phyloP scores from a whole-genome alignment of 768 basidiomycete species.

The Leccinum incarnatum region DNA sequence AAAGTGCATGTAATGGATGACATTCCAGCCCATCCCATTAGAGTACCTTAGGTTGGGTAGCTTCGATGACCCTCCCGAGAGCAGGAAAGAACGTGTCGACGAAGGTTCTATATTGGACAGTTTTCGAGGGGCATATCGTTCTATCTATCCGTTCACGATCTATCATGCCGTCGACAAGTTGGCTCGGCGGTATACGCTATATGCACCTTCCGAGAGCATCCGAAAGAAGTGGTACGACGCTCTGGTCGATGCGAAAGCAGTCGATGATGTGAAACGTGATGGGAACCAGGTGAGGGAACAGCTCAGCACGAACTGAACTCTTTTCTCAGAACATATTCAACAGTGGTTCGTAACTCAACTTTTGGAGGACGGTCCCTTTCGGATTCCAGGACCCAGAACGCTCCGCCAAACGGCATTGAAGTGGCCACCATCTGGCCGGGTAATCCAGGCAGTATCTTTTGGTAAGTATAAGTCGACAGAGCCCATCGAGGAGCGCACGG shows the following conservation, averaged over 20 bases:
- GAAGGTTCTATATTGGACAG: slow-evolving; percentile 56
- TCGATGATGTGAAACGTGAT: slow-evolving; percentile 65
- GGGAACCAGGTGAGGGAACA: slow-evolving; percentile 57
- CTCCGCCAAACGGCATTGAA: slow-evolving; percentile 28
- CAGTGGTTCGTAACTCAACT: slow-evolving; percentile 68
- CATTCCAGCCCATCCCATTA: slow-evolving; percentile 68
- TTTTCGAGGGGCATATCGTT: slow-evolving; percentile 48
- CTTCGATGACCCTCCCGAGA: slow-evolving; percentile 59
- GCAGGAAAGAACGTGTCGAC: slow-evolving; percentile 59
- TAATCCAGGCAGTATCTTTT: slow-evolving; percentile 60
- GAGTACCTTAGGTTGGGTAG: slow-evolving; percentile 72
- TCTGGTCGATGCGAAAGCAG: slow-evolving; percentile 59
- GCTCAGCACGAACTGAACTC: neutral
- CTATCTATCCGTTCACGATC: slow-evolving; percentile 74
- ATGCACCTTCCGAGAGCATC: slow-evolving; percentile 53
- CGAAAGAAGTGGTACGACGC: slow-evolving; percentile 63
- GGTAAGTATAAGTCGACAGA: slow-evolving; percentile 39
- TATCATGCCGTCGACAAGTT: slow-evolving; percentile 61
- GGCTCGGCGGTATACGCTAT: slow-evolving; percentile 69
- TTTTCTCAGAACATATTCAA: slow-evolving; percentile 8
- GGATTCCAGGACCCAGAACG: slow-evolving; percentile 39
- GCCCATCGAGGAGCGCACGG: slow-evolving; percentile 57
- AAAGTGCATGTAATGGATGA: slow-evolving; percentile 8
- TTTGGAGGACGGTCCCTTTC: slow-evolving; percentile 63
- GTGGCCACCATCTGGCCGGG: slow-evolving; percentile 50